phyloP scores from a whole-genome alignment of 1,284 basidiomycete genomes.

The Tremellales sp. region DNA sequence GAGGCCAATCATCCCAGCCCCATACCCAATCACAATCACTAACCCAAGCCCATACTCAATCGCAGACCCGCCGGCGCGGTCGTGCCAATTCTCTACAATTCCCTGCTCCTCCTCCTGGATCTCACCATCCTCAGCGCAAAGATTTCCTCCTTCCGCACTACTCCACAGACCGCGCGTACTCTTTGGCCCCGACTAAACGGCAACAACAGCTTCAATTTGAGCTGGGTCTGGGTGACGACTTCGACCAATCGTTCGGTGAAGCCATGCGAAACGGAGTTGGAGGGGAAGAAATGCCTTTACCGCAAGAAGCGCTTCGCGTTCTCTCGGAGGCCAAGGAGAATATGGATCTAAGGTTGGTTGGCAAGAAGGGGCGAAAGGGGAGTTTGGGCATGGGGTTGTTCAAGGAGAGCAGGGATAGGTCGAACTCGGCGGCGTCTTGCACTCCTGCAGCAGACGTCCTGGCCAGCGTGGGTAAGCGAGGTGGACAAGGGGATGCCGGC shows the following conservation, averaged over 20 bases:
- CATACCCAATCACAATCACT: too few species aligned
- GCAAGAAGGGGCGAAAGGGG: constrained; percentile 47
- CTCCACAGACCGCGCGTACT: constrained; percentile 46
- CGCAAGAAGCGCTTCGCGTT: constrained; percentile 38
- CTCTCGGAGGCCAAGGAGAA: constrained; percentile 43
- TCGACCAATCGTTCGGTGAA: constrained; percentile 42
- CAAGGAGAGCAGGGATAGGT: constrained; percentile 33
- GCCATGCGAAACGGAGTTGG: constrained; percentile 38
- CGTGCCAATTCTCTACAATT: constrained; percentile 33
- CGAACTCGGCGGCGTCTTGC: too few species aligned
- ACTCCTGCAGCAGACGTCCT: constrained; percentile 8
- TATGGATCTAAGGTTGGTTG: constrained; percentile 21
- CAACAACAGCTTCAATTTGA: constrained; percentile 33
- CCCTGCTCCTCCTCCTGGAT: constrained; percentile 8
- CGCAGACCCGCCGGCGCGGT: constrained; percentile 10
- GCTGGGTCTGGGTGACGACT: constrained; percentile 42
- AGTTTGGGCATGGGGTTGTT: constrained; percentile 50
- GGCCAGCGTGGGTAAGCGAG: background rate
- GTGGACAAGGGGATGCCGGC: background rate
- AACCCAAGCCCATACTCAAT: too few species aligned
- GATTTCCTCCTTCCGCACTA: constrained; percentile 43
- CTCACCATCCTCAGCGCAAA: background rate
- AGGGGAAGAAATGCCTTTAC: constrained; percentile 40
- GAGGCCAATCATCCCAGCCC: too few species aligned
- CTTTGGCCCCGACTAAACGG: constrained; percentile 14